phyloP scores from a whole-genome alignment of 106 monocot species.

The Narthecium ossifragum region DNA sequence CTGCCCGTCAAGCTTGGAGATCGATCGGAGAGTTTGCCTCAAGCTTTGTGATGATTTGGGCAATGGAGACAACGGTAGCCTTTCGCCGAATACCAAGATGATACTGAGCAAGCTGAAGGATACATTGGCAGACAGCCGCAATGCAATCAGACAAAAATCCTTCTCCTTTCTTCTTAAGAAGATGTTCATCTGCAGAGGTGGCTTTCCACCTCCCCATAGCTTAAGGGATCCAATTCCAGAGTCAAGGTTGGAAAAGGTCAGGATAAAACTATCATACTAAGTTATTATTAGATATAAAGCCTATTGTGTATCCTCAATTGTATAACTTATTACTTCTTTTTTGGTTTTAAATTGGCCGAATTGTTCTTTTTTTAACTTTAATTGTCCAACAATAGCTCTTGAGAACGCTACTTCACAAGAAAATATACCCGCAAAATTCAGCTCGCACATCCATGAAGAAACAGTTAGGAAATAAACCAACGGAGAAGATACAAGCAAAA shows the following conservation, averaged over 20 bases:
- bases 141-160: conserved; percentile 28
- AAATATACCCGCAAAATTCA: conserved; percentile 47
- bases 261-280: neutral
- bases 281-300: no score
- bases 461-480: conserved; percentile 36
- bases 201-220: conserved; percentile 32
- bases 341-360: neutral
- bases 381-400: conserved; percentile 28
- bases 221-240: conserved; percentile 45
- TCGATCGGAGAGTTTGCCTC: conserved; percentile 14
- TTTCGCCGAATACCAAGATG: conserved; percentile 31
- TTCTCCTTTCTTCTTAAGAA: conserved; percentile 59
- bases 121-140: conserved; percentile 20
- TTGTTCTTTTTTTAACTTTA: neutral
- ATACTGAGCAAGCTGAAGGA: conserved; percentile 36
- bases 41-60: conserved; percentile 6
- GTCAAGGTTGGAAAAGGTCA: conserved; percentile 65
- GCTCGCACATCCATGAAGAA: conserved; percentile 27
- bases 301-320: no score
- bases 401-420: conserved; percentile 57
- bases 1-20: conserved; percentile 54
- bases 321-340: conserved; percentile 4
- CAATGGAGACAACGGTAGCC: conserved; percentile 17
- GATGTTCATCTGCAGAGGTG: conserved; percentile 41
- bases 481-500: conserved; percentile 4